These are phyloP conservation scores for Obba rivulosa DNA, from an alignment of 768 basidiomycete genomes.

Conservation along the genomic window DNA sequence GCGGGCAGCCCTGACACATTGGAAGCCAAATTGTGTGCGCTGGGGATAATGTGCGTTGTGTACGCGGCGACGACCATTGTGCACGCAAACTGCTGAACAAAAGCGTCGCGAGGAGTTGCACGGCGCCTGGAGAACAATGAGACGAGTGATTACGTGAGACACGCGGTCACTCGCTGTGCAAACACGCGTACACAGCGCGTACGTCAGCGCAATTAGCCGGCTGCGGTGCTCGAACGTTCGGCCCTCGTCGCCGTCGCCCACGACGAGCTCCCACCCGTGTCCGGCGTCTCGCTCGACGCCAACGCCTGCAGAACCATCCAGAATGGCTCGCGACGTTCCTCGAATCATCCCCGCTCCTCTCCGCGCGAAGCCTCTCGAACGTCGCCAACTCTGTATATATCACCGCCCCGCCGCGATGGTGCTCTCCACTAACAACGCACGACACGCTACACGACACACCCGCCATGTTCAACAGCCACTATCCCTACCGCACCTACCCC, in stretches of 20 bases:
- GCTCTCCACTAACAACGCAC: background rate
- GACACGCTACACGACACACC: background rate
- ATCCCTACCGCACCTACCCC: conserved; percentile 1
- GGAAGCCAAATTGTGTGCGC: no score
- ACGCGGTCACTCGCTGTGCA: no score
- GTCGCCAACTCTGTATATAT: background rate
- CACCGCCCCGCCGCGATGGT: background rate
- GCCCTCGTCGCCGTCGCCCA: background rate
- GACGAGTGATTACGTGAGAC: no score
- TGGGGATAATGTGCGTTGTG: no score
- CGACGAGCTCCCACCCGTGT: background rate
- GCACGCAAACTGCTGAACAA: no score
- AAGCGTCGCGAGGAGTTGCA: no score
- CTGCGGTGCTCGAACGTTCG: background rate
- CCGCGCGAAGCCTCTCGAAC: background rate
- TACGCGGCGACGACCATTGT: no score
- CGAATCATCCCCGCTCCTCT: background rate
- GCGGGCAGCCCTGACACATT: no score
- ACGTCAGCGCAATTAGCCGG: background rate
- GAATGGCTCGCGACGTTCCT: background rate
- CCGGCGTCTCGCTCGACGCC: background rate
- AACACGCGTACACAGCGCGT: no score
- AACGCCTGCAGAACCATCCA: background rate
- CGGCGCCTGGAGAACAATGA: no score
- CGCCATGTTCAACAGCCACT: conserved; percentile 2